Conservation (phyloP, 2,329 filamentous ascomycete genomes). For the Ustilaginoidea virens region DNA sequence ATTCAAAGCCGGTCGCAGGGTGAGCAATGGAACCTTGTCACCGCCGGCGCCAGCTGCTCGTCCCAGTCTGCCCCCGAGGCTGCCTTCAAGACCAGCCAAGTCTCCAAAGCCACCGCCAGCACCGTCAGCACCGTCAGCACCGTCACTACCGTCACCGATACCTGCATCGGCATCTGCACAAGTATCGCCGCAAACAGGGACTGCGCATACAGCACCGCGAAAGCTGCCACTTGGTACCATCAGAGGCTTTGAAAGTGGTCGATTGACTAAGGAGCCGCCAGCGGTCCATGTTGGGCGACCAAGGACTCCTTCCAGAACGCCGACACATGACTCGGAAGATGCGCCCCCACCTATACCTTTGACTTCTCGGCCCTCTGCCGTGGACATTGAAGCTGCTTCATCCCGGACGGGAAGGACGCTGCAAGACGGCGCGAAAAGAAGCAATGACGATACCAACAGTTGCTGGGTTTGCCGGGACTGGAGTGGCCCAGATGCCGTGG, state of each 20-base stretch:
- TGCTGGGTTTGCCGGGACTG: slow-evolving; percentile 85
- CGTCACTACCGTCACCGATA: slow-evolving; percentile 2
- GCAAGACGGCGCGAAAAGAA: slow-evolving; percentile 3
- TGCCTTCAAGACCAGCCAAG: slow-evolving; percentile 33
- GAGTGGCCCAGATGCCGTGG: slow-evolving; percentile 63
- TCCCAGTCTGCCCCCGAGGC: slow-evolving; percentile 31
- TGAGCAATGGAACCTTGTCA: slow-evolving; percentile 13
- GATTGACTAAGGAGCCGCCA: not conserved
- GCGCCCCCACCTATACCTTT: slow-evolving; percentile 36
- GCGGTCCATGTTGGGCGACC: slow-evolving; percentile 1
- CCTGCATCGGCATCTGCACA: slow-evolving; percentile 1
- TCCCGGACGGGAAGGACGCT: slow-evolving; percentile 14
- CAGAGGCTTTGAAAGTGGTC: slow-evolving; percentile 9
- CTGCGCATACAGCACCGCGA: slow-evolving; percentile 2
- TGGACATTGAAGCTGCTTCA: slow-evolving; percentile 32
- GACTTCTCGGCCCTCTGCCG: slow-evolving; percentile 32
- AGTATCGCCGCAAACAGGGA: slow-evolving; percentile 3
- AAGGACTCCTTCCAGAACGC: slow-evolving; percentile 4
- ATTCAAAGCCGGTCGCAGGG: slow-evolving; percentile 5
- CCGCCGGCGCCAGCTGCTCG: slow-evolving; percentile 12
- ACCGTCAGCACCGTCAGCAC: not conserved
- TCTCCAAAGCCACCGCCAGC: slow-evolving; percentile 8
- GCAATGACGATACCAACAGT: slow-evolving; percentile 9
- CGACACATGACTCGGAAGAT: slow-evolving; percentile 10
- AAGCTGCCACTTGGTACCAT: slow-evolving; percentile 7